A percentile compares a stretch with the other conserved stretches of the same genome.
Evolutionary conservation across 805 yeast genomes (phyloP).

Genomic region (Cyberlindnera suaveolens): DNA sequence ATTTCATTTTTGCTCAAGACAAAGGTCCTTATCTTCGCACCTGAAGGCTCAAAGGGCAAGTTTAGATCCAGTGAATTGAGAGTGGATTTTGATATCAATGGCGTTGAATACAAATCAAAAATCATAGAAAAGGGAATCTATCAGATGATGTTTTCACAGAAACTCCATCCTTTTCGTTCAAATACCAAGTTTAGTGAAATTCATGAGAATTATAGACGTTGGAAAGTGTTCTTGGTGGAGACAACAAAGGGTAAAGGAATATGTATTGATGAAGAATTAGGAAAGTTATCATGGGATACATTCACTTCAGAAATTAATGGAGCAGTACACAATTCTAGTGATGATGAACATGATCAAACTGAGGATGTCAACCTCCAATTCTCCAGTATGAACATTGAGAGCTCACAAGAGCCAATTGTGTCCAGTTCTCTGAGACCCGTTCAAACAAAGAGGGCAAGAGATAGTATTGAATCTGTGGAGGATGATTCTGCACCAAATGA

Average conservation of each 20-base stretch:
- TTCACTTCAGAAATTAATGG: not conserved
- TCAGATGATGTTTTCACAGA: not conserved
- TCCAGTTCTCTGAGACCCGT: not conserved
- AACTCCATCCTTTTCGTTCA: too few species aligned
- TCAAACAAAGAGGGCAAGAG: constrained; percentile 1
- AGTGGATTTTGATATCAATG: constrained; percentile 5
- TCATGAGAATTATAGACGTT: not conserved
- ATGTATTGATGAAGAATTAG: constrained; percentile 10
- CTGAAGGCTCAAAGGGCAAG: too few species aligned
- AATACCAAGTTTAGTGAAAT: too few species aligned
- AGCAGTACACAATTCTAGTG: constrained; percentile 1
- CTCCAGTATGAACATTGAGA: constrained; percentile 1
- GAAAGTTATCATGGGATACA: not conserved
- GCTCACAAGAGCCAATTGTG: not conserved
- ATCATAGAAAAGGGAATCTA: constrained; percentile 1
- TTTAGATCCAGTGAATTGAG: not conserved
- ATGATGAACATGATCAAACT: not conserved
- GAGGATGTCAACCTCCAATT: constrained; percentile 2
- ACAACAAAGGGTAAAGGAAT: constrained; percentile 12
- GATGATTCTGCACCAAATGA: not conserved
- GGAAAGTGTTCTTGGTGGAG: constrained; percentile 5
- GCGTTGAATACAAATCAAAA: constrained; percentile 3
- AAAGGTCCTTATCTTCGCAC: not conserved
- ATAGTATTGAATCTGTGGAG: not conserved
- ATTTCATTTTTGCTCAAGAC: constrained; percentile 9